Evolutionary conservation across 305 asterid genomes (phyloP), one percentile per base, ranked within the genome.

Genomic region (Rubia tinctorum): DNA sequence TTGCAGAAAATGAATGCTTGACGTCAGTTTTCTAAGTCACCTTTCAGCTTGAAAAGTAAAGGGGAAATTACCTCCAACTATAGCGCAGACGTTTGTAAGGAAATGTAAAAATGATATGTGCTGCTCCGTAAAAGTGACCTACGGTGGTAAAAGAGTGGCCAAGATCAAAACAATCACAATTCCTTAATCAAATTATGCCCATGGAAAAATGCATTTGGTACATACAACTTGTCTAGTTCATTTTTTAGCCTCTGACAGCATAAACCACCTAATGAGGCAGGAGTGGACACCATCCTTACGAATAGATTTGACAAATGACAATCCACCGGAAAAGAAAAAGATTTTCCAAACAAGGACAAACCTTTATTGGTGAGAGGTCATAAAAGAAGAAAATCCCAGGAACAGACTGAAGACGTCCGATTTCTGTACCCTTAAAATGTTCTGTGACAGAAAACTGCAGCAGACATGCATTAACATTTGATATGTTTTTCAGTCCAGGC

Each of bases 291-390:
- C 11, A 27, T 18, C 58, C 15, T 6, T 18, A 39, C 68, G 47
- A 20, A 40, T 18, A 60, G 25, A 47, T 20, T 13, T 56, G 66
- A 60, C 39, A 25, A 60, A 60, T 22, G 17, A 60, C 47, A 44
- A 55, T 12, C 40, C 18, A 60, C 17, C 18, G 62, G 13, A 40
- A 12, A 20, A 25, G 20, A 12, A 30, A 17, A 13, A 9, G 17
- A 0, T 8, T 25, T 62, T 62, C 18, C 47, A 13, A 34, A 18
- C 23, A 61, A 1, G 15, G 43, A 65, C 76, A 22, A 25, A 87
- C 99, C 98, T 95, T 92, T 76, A 95, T 95, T 70, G 98, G 98
- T 49, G 99, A 95, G 71, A 92, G 97, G 71, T 95, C 98, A 76
- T 95, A 95, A 72, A 87, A 88, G 89, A 92, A 88, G 85, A 92